phyloP scores from a whole-genome alignment of 225 moss, liverwort and hornwort species.

The Pleurozium schreberi region DNA sequence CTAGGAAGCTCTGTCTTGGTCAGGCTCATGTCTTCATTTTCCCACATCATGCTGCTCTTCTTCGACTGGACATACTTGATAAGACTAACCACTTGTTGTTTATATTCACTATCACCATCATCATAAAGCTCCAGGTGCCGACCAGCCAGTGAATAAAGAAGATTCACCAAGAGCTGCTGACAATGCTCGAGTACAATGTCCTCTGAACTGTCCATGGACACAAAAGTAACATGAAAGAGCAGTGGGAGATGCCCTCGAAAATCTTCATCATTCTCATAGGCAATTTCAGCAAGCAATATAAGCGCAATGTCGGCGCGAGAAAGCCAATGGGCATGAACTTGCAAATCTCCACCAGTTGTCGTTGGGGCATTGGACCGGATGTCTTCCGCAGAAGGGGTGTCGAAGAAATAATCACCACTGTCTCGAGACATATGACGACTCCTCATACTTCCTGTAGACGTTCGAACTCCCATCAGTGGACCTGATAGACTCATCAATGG shows the following conservation, averaged over 20 bases:
- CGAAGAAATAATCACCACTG: constrained; percentile 95
- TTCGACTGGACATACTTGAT: constrained; percentile 99
- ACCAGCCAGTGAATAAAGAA: constrained; percentile 90
- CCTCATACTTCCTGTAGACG: constrained; percentile 93
- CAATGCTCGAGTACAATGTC: constrained; percentile 99
- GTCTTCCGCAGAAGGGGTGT: constrained; percentile 77
- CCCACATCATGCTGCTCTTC: constrained; percentile 99
- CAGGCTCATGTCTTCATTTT: constrained; percentile 96
- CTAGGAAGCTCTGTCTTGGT: constrained; percentile 89
- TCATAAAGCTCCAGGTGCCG: constrained; percentile 95
- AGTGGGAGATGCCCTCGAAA: constrained; percentile 95
- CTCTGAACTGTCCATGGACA: constrained; percentile 99
- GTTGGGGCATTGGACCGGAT: constrained; percentile 65
- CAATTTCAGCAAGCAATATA: constrained; percentile 94
- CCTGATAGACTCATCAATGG: constrained; percentile 92
- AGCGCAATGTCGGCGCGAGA: constrained; percentile 95
- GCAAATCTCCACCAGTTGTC: constrained; percentile 64
- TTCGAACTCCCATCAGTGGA: constrained; percentile 85
- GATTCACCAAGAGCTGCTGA: constrained; percentile 93
- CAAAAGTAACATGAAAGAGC: constrained; percentile 98
- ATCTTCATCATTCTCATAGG: constrained; percentile 98
- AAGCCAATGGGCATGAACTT: constrained; percentile 97
- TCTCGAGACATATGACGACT: constrained; percentile 97
- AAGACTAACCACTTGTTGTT: constrained; percentile 96
- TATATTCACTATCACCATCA: constrained; percentile 93